These are phyloP conservation scores for Cutaneotrichosporon sp. DNA, from an alignment of 1,284 basidiomycete genomes.

Conservation along the genomic window DNA sequence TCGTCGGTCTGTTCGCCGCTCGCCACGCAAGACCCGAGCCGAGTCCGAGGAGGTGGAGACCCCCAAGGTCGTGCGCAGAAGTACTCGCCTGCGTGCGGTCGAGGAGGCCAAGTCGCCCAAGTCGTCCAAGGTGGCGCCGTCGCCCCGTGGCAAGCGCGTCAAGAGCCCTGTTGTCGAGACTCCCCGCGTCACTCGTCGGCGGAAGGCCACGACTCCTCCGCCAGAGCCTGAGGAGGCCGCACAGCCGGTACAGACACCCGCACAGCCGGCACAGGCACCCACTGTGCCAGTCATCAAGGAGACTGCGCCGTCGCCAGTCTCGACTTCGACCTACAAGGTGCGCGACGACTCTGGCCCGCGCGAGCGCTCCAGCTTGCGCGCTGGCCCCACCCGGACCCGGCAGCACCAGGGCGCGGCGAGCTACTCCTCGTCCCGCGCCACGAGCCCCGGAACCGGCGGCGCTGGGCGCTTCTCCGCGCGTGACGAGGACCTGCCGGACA, in stretches of 20 bases:
- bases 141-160: background rate
- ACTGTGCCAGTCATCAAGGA: slow-evolving; percentile 36
- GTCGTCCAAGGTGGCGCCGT: background rate
- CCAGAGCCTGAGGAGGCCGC: slow-evolving; percentile 27
- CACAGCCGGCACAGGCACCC: slow-evolving; percentile 17
- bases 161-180: background rate
- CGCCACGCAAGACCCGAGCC: background rate
- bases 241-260: slow-evolving; percentile 17
- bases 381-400: slow-evolving; percentile 33
- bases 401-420: slow-evolving; percentile 39
- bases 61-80: slow-evolving; percentile 22
- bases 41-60: slow-evolving; percentile 19
- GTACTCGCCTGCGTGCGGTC: slow-evolving; percentile 6
- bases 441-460: slow-evolving; percentile 22
- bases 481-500: slow-evolving; percentile 45
- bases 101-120: slow-evolving; percentile 5
- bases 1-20: slow-evolving; percentile 2
- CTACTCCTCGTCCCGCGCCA: slow-evolving; percentile 32
- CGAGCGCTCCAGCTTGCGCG: slow-evolving; percentile 38
- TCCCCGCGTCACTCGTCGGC: background rate
- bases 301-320: slow-evolving; percentile 39
- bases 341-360: slow-evolving; percentile 28
- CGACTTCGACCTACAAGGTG: slow-evolving; percentile 24
- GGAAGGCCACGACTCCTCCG: slow-evolving; percentile 8
- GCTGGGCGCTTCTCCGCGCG: slow-evolving; percentile 44